phyloP scores from a whole-genome alignment of 768 basidiomycete genomes.

The Hypholoma sublateritium region DNA sequence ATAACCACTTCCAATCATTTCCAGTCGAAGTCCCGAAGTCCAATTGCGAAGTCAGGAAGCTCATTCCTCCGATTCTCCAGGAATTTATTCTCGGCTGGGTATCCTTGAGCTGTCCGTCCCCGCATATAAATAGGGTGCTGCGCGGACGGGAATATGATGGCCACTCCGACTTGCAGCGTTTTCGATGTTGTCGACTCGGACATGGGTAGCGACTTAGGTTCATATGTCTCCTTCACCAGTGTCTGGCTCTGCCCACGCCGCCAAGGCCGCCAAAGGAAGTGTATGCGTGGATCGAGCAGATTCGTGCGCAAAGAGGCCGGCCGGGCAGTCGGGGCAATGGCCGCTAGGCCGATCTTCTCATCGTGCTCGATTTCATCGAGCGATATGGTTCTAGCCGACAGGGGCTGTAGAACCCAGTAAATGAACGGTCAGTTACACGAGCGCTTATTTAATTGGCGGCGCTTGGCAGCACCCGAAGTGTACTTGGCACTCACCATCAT shows the following conservation, averaged over 20 bases:
- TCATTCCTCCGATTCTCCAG: constrained; percentile 7
- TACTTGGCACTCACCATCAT: constrained; percentile 37
- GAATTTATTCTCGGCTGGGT: constrained; percentile 8
- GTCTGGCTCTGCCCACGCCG: not conserved
- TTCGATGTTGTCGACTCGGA: not conserved
- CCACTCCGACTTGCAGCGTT: constrained; percentile 36
- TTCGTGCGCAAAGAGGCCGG: not conserved
- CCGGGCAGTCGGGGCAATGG: not conserved
- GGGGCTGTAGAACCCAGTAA: constrained; percentile 15
- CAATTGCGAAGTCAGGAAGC: constrained; percentile 30
- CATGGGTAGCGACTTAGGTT: not conserved
- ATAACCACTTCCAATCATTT: constrained; percentile 3
- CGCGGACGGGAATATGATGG: constrained; percentile 40
- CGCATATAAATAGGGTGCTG: constrained; percentile 15
- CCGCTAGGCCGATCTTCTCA: not conserved
- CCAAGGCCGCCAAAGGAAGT: not conserved
- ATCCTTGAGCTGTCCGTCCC: constrained; percentile 8
- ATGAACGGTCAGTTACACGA: not conserved
- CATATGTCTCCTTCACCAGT: not conserved
- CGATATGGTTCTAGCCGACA: constrained; percentile 16
- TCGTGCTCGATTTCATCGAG: not conserved
- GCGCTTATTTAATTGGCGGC: not conserved
- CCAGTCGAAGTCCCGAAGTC: constrained; percentile 35
- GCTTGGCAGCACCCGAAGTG: not conserved
- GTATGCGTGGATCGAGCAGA: not conserved